A percentile compares a stretch with the other conserved stretches of the same genome.
Evolutionary conservation across 192 early-diverging fungal species (phyloP).

Genomic region (Dimargaris verticillata): DNA sequence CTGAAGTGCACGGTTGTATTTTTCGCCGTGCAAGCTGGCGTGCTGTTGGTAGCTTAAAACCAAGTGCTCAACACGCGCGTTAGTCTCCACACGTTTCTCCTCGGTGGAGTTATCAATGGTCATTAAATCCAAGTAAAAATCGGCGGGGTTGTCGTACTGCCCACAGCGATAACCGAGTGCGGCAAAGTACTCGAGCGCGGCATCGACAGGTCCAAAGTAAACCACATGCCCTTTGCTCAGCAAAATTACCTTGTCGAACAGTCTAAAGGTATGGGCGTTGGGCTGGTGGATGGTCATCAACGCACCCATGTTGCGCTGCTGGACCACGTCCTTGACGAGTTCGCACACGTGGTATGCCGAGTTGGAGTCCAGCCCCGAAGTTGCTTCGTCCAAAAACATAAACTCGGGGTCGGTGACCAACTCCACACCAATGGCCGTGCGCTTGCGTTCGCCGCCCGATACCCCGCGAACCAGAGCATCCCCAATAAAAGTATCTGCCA

Average conservation of each 20-base stretch:
- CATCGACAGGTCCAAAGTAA: slow-evolving; percentile 35
- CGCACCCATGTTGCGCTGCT: slow-evolving; percentile 42
- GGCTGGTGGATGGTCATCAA: slow-evolving; percentile 89
- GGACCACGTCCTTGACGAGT: slow-evolving; percentile 41
- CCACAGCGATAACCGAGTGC: slow-evolving; percentile 42
- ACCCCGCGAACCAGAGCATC: slow-evolving; percentile 28
- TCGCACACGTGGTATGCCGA: slow-evolving; percentile 45
- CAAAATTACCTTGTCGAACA: slow-evolving; percentile 70
- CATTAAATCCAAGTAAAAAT: slow-evolving; percentile 48
- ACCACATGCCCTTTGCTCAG: slow-evolving; percentile 44
- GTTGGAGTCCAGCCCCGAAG: slow-evolving; percentile 53
- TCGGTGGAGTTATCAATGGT: slow-evolving; percentile 33
- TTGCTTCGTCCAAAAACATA: slow-evolving; percentile 37
- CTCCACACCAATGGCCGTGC: slow-evolving; percentile 23
- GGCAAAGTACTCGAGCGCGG: slow-evolving; percentile 30
- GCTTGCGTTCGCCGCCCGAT: slow-evolving; percentile 36
- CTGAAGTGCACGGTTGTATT: too few species aligned
- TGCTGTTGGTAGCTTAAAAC: not conserved
- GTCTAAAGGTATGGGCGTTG: slow-evolving; percentile 55
- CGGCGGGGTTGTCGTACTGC: slow-evolving; percentile 51
- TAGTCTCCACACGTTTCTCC: slow-evolving; percentile 21
- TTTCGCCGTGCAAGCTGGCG: not conserved
- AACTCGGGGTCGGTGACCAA: slow-evolving; percentile 24
- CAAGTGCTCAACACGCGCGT: slow-evolving; percentile 23
- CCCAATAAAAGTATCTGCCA: slow-evolving; percentile 37